These are phyloP conservation scores for Fraxinus angustifolia DNA, from an alignment of 305 asterid species.

Conservation along the genomic window DNA sequence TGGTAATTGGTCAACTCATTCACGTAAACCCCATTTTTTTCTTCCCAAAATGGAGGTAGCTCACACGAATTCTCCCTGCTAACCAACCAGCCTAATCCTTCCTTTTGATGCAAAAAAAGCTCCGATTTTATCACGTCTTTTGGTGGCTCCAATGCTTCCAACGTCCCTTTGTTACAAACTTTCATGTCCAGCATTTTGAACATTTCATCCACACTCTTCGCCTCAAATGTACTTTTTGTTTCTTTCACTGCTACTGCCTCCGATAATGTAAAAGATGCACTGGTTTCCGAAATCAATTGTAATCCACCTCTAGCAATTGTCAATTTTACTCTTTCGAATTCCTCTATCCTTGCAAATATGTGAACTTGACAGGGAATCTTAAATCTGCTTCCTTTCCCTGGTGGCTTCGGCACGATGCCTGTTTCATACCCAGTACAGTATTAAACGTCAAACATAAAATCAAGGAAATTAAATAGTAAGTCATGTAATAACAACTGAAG, in stretches of 20 bases:
- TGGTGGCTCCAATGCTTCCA: slow-evolving; percentile 73
- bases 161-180: slow-evolving; percentile 43
- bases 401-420: slow-evolving; percentile 81
- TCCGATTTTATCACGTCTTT: slow-evolving; percentile 53
- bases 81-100: slow-evolving; percentile 79
- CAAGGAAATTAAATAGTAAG: not conserved
- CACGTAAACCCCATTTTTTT: slow-evolving; percentile 50
- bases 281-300: slow-evolving; percentile 50
- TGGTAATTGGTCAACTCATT: slow-evolving; percentile 70
- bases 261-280: slow-evolving; percentile 53
- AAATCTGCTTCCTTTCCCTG: slow-evolving; percentile 39
- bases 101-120: slow-evolving; percentile 81
- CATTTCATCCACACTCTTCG: slow-evolving; percentile 72
- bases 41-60: slow-evolving; percentile 91
- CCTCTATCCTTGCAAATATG: slow-evolving; percentile 61
- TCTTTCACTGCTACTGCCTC: slow-evolving; percentile 62
- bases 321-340: slow-evolving; percentile 46
- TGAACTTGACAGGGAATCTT: slow-evolving; percentile 81
- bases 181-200: slow-evolving; percentile 67
- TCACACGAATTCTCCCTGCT: slow-evolving; percentile 70
- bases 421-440: slow-evolving; percentile 17
- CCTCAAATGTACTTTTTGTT: slow-evolving; percentile 32
- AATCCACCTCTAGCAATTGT: slow-evolving; percentile 51
- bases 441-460: slow-evolving; percentile 2
- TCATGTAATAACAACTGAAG: not conserved